These are phyloP conservation scores for Zygosaccharomyces sapae DNA, from an alignment of 1,139 yeast species.

Conservation along the genomic window DNA sequence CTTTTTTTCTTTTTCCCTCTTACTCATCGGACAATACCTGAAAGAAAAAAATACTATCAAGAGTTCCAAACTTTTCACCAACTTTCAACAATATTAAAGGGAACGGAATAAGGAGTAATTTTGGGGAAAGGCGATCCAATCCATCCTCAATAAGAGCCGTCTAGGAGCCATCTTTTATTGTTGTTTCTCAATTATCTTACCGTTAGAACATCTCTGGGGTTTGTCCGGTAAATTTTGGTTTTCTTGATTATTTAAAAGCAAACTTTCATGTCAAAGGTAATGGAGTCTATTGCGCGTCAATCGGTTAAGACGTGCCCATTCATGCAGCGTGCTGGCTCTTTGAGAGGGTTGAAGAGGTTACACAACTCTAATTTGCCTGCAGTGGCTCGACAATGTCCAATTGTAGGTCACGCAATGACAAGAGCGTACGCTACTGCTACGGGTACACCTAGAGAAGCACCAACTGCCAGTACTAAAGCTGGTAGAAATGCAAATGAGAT, in stretches of 20 bases:
- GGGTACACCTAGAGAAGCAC: conserved; percentile 31
- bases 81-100: background rate
- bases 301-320: conserved; percentile 84
- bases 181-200: too few relatives aligned
- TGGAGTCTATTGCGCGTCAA: conserved; percentile 79
- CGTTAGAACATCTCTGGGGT: too few relatives aligned
- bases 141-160: background rate
- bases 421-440: conserved; percentile 26
- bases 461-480: conserved; percentile 40
- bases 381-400: conserved; percentile 78
- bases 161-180: background rate
- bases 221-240: too few relatives aligned
- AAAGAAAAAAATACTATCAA: background rate
- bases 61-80: background rate
- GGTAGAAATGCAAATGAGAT: conserved; percentile 36
- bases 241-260: too few relatives aligned
- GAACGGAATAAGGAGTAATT: background rate
- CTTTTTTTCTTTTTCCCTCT: background rate
- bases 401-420: conserved; percentile 72
- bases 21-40: background rate
- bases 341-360: conserved; percentile 53
- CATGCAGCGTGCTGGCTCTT: conserved; percentile 57
- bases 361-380: conserved; percentile 47
- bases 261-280: conserved; percentile 35
- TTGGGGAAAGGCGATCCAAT: background rate